These are phyloP conservation scores for Lyophyllum shimeji DNA, from an alignment of 768 basidiomycete genomes.

Conservation along the genomic window DNA sequence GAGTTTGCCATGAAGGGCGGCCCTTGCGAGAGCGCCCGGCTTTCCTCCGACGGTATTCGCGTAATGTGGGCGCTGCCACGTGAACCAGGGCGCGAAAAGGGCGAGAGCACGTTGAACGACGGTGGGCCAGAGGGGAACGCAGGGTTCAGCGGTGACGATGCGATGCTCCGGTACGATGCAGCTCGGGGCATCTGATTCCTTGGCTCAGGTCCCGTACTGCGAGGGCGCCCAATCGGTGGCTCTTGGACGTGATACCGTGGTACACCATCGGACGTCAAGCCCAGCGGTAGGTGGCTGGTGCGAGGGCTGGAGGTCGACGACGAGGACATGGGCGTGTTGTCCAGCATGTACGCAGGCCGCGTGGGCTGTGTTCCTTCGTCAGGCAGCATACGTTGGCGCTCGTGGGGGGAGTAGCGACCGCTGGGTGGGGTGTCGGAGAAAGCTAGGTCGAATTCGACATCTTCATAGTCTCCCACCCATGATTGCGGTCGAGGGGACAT, in stretches of 20 bases:
- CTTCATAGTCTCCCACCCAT: slow-evolving; percentile 23
- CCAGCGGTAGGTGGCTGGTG: neutral
- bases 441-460: slow-evolving; percentile 19
- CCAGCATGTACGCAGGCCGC: slow-evolving; percentile 8
- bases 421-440: slow-evolving; percentile 3
- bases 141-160: slow-evolving; percentile 19
- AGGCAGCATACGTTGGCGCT: slow-evolving; percentile 17
- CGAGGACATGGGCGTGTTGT: slow-evolving; percentile 1
- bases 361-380: slow-evolving; percentile 7
- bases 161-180: slow-evolving; percentile 9
- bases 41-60: slow-evolving; percentile 22
- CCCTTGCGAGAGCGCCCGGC: slow-evolving; percentile 14
- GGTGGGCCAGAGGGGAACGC: slow-evolving; percentile 4
- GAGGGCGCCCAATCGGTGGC: neutral
- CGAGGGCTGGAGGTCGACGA: neutral
- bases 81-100: slow-evolving; percentile 21
- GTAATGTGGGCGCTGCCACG: slow-evolving; percentile 13
- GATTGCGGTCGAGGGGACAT: slow-evolving; percentile 16
- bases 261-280: neutral
- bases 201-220: neutral
- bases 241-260: slow-evolving; percentile 2
- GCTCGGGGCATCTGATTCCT: slow-evolving; percentile 10
- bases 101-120: slow-evolving; percentile 11
- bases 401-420: slow-evolving; percentile 11
- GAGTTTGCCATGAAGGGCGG: neutral